A percentile compares a stretch with the other conserved stretches of the same genome.
Conservation (phyloP, 2,329 filamentous ascomycete species). For the Metarhizium anisopliae region DNA sequence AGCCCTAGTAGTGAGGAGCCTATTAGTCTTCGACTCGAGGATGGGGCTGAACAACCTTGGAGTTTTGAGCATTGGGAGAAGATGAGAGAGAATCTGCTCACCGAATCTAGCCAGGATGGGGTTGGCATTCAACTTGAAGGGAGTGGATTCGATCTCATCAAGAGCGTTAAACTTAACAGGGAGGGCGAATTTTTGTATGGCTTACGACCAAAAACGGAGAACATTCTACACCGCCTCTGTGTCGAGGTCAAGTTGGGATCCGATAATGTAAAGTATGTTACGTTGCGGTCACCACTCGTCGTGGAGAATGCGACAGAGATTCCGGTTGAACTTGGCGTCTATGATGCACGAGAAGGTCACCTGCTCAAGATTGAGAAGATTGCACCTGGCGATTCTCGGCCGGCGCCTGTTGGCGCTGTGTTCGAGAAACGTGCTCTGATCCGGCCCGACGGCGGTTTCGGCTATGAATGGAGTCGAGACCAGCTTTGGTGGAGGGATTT, state of each 20-base stretch:
- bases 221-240: constrained; percentile 77
- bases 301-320: constrained; percentile 97
- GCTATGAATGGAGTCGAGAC: constrained; percentile 90
- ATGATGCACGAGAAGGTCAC: constrained; percentile 77
- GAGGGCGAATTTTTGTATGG: constrained; percentile 91
- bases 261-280: constrained; percentile 98
- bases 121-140: constrained; percentile 82
- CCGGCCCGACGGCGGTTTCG: constrained; percentile 89
- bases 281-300: constrained; percentile 80
- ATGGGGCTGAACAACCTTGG: constrained; percentile 90
- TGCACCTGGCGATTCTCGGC: constrained; percentile 78
- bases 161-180: constrained; percentile 81
- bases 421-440: constrained; percentile 83
- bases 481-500: constrained; percentile 89
- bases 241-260: constrained; percentile 85
- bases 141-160: constrained; percentile 86
- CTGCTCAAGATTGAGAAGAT: constrained; percentile 98
- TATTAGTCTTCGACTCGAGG: constrained; percentile 66
- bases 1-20: constrained; percentile 55
- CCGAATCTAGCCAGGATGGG: constrained; percentile 70
- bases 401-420: constrained; percentile 84
- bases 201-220: constrained; percentile 76
- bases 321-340: constrained; percentile 86
- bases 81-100: constrained; percentile 84
- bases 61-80: constrained; percentile 95